Base-by-base conservation (phyloP, 1,284 basidiomycete genomes). In the Tylopilus sp. region DNA sequence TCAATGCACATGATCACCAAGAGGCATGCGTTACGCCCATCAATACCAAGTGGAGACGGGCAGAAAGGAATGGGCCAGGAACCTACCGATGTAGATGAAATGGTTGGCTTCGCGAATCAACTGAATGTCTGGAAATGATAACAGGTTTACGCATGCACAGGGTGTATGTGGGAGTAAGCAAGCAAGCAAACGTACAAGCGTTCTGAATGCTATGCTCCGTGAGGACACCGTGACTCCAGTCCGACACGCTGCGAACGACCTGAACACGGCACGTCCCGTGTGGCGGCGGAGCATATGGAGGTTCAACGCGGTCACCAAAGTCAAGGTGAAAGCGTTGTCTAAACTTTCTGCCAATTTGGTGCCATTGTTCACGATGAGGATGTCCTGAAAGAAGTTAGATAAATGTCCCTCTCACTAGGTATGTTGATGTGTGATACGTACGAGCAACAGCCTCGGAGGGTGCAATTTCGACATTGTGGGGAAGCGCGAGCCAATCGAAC, bases 221-320 rank as follows among this genome's bases (percentile, higher is more conserved):
- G 57, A 94, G 73, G 20, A 92, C 87, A 17, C 93, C 93, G 63
- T 93, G 90, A 63, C 86, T 90, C 92, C 92, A 96, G 69, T 96
- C 93, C 3, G 77, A 83, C 15, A 92, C 86, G 55, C 88, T 91
- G 46, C 92, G 79, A 29, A 91, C 75, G 17, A 80, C 88, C 69
- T 94, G 91, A 15, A 92, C 85, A 24, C 73, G 73, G 59, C 83
- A 85, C 9, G 72, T 74, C 1, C 77, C 75, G 15, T 77, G 71
- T 10, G 72, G 71, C 1, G 74, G 68, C 6, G 65, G 66, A 3
- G 67, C 57, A 53, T 80, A 79, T 29, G 71, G 72, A 21, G 66
- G 60, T 17, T 72, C 72, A 14, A 61, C 61, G 7, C 62, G 60
- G 10, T 71, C 69, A 14, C 62, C 67, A 2, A 60, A 62, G 6